Percentiles rank a stretch among this genome's conserved stretches.
Evolutionary conservation across 805 yeast genomes (phyloP).

Genomic region (Suhomyces prunicola): DNA sequence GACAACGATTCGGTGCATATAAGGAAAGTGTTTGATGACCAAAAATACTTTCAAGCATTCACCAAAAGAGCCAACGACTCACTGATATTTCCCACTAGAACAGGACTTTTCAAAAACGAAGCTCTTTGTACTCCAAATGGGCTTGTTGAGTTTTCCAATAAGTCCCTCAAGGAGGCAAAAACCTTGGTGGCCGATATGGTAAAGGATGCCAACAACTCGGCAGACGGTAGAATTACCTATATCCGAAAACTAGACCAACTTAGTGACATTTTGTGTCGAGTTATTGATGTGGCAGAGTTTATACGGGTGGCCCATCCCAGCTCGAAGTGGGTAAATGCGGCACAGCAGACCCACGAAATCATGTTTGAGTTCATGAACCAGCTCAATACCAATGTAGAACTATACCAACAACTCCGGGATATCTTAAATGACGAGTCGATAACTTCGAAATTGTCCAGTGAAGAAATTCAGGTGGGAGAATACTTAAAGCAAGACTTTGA

Average conservation of each 20-base stretch:
- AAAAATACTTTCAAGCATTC: slow-evolving; percentile 52
- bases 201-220: slow-evolving; percentile 31
- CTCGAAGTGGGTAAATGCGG: slow-evolving; percentile 64
- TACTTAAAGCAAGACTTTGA: slow-evolving; percentile 81
- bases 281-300: slow-evolving; percentile 91
- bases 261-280: slow-evolving; percentile 86
- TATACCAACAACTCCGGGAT: slow-evolving; percentile 58
- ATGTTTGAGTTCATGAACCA: slow-evolving; percentile 94
- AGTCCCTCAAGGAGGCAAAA: slow-evolving; percentile 65
- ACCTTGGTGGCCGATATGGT: slow-evolving; percentile 56
- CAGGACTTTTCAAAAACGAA: slow-evolving; percentile 77
- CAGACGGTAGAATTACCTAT: slow-evolving; percentile 45
- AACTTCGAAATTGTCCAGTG: slow-evolving; percentile 47
- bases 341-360: slow-evolving; percentile 82
- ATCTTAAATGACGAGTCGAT: slow-evolving; percentile 45
- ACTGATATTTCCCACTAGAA: slow-evolving; percentile 12
- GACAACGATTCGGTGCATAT: slow-evolving; percentile 19
- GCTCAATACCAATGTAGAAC: slow-evolving; percentile 75
- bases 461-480: slow-evolving; percentile 80
- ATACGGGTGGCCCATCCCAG: slow-evolving; percentile 86
- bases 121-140: slow-evolving; percentile 69
- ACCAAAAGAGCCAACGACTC: slow-evolving; percentile 26
- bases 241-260: slow-evolving; percentile 72
- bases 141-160: slow-evolving; percentile 59
- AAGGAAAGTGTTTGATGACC: slow-evolving; percentile 59